Base-by-base conservation (phyloP, 345 rosid genomes). In the Lagerstroemia speciosa region DNA sequence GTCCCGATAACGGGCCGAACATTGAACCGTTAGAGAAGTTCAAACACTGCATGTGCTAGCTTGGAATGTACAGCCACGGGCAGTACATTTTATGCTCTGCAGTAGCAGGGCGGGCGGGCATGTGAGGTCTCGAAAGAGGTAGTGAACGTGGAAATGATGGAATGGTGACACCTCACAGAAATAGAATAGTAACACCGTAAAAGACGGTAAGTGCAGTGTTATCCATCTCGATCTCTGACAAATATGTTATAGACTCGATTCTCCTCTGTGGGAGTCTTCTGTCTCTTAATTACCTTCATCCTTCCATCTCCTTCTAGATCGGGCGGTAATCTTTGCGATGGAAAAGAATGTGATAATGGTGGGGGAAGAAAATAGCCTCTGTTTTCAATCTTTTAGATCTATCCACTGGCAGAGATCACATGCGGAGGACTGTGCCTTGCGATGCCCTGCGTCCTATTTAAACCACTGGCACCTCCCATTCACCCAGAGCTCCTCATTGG, bases 71-170 rank as follows among this genome's bases (percentile, higher is more conserved):
- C 5, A 8, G 12, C 26, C 14, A 26, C 61, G 3, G 16, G 24
- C 8, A 19, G 24, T 19, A 48, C 20, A 26, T 55, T 55, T 24
- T 55, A 55, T 24, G 14, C 3, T 55, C 61, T 55, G 61, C 61
- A 55, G 61, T 2, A 19, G 61, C 29, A 55, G 61, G 61, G 31
- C n/a, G 26, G 61, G 61, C 61, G 30, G 61, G 30, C 61, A 55
- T 55, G 61, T 55, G 61, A 55, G 68, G 52, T 36, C 20, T 63
- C 27, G 50, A 22, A 5, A 41, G 65, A 11, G 30, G 20, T n/a
- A 32, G 78, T 71, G 82, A 85, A 85, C 92, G 81, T 85, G 92
- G 79, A 74, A 83, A 83, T 82, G 69, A 85, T 85, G n/a, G n/a
- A n/a, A n/a, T n/a, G n/a, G n/a, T n/a, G 3, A 19, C 3, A 14